Base-by-base conservation (phyloP, 2,329 filamentous ascomycete species). In the Myriosclerotinia curreyana region DNA sequence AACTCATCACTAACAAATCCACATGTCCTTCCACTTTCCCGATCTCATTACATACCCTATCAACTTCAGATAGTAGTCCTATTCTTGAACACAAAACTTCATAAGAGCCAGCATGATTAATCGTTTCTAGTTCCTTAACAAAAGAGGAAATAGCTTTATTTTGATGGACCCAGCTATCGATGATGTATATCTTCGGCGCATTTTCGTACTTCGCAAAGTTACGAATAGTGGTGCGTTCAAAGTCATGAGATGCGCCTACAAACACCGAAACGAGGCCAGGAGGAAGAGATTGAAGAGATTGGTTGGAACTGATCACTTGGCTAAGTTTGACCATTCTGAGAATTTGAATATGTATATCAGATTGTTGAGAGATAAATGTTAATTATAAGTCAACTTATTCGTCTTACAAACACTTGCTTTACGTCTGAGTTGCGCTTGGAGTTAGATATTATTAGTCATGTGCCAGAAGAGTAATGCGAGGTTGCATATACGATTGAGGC, bases 1-100 rank as follows among this genome's bases (percentile, higher is more conserved):
- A 34, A 53, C 38, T 62, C 38, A 54, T 34, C 8, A 62, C 25
- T 17, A 61, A 52, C 14, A 52, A 25, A 61, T 61, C 59, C 6
- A 61, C 38, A 17, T 25, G 36, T 5, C 20, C 49, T n/a, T 61
- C 59, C 17, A n/a, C 34, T 5, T 34, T 46, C 17, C 8, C 14
- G 15, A 48, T 44, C 6, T 31, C 28, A 17, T 54, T n/a, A 9
- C 50, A 54, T 15, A 54, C 38, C n/a, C 38, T 25, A 22, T 48
- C 50, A 9, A 54, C 28, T 20, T 54, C 20, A 0, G 50, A 46
- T 15, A 22, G 28, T 34, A 31, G 34, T 9, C 14, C 20, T 22
- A 34, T 42, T 52, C 6, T 36, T 6, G 20, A 8, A 9, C n/a
- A 15, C 0, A 44, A 22, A 14, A 8, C 22, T 36, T 62, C n/a